A percentile compares a stretch with the other conserved stretches of the same genome.
Evolutionary conservation across 805 yeast species (phyloP).

Genomic region (Metschnikowia bowlesiae): DNA sequence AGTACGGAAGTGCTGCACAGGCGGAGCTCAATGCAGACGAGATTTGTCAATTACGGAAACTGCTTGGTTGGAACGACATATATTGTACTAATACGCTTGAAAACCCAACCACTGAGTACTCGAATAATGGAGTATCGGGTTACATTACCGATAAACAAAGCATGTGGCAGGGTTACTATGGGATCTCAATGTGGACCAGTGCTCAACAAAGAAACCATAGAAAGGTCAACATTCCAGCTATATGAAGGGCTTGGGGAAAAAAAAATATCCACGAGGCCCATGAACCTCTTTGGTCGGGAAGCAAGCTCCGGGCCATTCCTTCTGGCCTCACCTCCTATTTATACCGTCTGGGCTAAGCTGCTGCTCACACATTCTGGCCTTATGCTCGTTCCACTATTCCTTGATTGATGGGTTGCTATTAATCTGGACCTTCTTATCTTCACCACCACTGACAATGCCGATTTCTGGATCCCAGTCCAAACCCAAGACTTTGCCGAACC

Average conservation of each 20-base stretch:
- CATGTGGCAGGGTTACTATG: slow-evolving; percentile 76
- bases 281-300: no score
- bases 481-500: slow-evolving; percentile 67
- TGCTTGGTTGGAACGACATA: slow-evolving; percentile 60
- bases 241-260: background rate
- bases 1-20: slow-evolving; percentile 82
- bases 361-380: no score
- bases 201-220: slow-evolving; percentile 26
- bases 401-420: slow-evolving; percentile 34
- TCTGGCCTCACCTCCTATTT: no score
- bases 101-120: slow-evolving; percentile 4
- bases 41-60: slow-evolving; percentile 44
- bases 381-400: background rate
- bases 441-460: slow-evolving; percentile 91
- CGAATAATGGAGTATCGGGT: slow-evolving; percentile 37
- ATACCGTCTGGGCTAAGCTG: no score
- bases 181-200: slow-evolving; percentile 55
- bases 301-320: no score
- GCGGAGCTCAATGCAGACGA: slow-evolving; percentile 76
- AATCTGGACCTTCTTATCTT: slow-evolving; percentile 88
- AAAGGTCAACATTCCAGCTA: slow-evolving; percentile 3
- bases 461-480: slow-evolving; percentile 77
- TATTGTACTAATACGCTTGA: slow-evolving; percentile 14
- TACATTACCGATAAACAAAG: slow-evolving; percentile 64
- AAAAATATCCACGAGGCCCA: no score